Conservation (phyloP, 345 rosid species). For the Murraya paniculata region DNA sequence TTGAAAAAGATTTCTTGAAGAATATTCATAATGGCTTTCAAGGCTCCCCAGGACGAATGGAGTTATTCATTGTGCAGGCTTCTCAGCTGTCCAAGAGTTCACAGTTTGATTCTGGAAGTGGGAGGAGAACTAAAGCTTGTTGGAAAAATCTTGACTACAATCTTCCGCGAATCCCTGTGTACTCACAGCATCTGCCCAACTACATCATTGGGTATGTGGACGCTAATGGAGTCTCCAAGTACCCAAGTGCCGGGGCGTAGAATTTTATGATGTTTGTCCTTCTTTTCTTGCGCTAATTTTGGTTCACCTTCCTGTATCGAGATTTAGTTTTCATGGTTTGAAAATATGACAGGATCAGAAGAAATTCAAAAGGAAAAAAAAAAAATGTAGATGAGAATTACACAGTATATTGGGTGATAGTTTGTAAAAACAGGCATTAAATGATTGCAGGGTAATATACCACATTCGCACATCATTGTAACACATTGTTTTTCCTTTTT, state of each 20-base stretch:
- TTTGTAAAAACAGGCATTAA: neutral
- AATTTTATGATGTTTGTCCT: neutral
- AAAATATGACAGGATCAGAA: neutral
- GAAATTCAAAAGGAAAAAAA: neutral
- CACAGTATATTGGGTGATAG: neutral
- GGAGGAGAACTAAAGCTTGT: constrained; percentile 36
- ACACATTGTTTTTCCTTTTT: neutral
- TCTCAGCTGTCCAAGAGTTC: constrained; percentile 37
- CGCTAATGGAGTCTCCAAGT: constrained; percentile 25
- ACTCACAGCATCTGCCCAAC: constrained; percentile 39
- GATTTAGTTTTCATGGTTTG: neutral
- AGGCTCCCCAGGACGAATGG: constrained; percentile 33
- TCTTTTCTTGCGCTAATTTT: neutral
- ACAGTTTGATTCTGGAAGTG: constrained; percentile 22
- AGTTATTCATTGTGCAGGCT: constrained; percentile 38
- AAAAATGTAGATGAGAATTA: neutral
- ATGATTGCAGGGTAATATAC: neutral
- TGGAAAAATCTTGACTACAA: constrained; percentile 46
- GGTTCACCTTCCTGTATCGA: neutral
- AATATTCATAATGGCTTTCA: constrained; percentile 35
- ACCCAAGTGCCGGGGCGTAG: constrained; percentile 17
- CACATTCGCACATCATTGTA: neutral
- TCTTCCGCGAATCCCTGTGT: constrained; percentile 30
- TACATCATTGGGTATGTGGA: constrained; percentile 39
- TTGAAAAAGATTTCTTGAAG: constrained; percentile 41